phyloP scores from a whole-genome alignment of 2,329 filamentous ascomycete genomes.

The Fusarium xylarioides region DNA sequence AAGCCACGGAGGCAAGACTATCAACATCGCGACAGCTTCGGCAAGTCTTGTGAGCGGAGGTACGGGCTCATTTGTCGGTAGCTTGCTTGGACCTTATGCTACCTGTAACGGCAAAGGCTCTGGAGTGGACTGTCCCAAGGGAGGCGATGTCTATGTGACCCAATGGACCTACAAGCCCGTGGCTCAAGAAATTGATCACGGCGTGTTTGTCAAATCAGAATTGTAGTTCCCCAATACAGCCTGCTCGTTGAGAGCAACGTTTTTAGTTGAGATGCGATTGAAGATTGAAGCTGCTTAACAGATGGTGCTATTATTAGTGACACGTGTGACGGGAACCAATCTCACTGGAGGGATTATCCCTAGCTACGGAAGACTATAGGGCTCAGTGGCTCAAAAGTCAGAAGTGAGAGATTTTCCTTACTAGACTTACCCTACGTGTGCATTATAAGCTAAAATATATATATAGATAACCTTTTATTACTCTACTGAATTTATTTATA shows the following conservation, averaged over 20 bases:
- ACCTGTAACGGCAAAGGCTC: slow-evolving; percentile 24
- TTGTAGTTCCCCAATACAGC: background rate
- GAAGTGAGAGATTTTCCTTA: no score
- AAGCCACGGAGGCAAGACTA: background rate
- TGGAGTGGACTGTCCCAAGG: slow-evolving; percentile 6
- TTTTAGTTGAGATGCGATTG: background rate
- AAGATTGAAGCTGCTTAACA: background rate
- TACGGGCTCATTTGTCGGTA: slow-evolving; percentile 9
- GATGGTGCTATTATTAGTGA: background rate
- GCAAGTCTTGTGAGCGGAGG: slow-evolving; percentile 23
- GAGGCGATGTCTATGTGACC: slow-evolving; percentile 4
- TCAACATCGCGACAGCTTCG: slow-evolving; percentile 1
- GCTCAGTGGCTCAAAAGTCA: no score
- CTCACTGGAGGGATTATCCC: slow-evolving; percentile 22
- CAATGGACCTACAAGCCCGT: slow-evolving; percentile 15
- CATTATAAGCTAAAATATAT: no score
- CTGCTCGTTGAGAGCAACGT: background rate
- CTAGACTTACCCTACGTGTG: no score
- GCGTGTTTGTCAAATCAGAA: background rate
- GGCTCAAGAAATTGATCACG: slow-evolving; percentile 16
- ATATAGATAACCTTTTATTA: no score
- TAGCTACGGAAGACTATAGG: no score
- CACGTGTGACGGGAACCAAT: slow-evolving; percentile 20
- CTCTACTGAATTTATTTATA: no score
- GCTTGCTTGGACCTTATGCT: slow-evolving; percentile 21